Evolutionary conservation across 768 basidiomycete species (phyloP), one percentile per base, ranked within the genome.

Genomic region (Tephrocybe sp.): DNA sequence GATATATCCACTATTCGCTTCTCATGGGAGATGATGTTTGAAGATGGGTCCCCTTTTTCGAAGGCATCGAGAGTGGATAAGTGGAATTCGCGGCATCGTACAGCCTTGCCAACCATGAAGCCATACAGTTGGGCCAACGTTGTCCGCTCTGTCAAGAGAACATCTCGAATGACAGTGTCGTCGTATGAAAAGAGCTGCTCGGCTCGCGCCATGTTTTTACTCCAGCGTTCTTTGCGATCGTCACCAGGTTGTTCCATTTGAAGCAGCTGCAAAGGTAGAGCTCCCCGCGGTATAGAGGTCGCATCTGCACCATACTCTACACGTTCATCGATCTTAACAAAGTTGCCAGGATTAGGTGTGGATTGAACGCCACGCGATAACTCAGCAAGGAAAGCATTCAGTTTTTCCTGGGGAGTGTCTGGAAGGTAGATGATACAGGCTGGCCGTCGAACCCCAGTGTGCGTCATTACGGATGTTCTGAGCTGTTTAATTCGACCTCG

Each of bases 61-160:
- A 90, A 71, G 5, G 74, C 69, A 19, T 68, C 62, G 30, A 85
- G 69, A 20, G 73, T 72, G 40, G 74, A 72, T 20, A 85, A 66
- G 60, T 92, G 88, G 1, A 91, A 68, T 52, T 80, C 74, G 22
- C 82, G 79, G 14, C 82, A 79, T 39, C 92, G 78, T 1, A 82
- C 69, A 26, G 77, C 75, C 59, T 83, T 84, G 12, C 86, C 90
- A 12, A 80, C 71, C 39, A 87, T 77, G 65, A 79, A 91, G 12
- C 91, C 92, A 61, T 89, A 89, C 23, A 81, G 56, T 56, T 92
- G 89, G 2, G 81, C 76, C n/a, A 86, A 61, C 2, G 88, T 85
- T 22, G 80, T 80, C 40, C 79, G 75, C 61, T 95, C 89, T 2
- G 77, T 75, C n/a, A 89, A 67, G 49, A 92, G 72, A 30, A 81